Evolutionary conservation across 495 filamentous ascomycete species (phyloP).

Genomic region (Sporormia fimetaria): DNA sequence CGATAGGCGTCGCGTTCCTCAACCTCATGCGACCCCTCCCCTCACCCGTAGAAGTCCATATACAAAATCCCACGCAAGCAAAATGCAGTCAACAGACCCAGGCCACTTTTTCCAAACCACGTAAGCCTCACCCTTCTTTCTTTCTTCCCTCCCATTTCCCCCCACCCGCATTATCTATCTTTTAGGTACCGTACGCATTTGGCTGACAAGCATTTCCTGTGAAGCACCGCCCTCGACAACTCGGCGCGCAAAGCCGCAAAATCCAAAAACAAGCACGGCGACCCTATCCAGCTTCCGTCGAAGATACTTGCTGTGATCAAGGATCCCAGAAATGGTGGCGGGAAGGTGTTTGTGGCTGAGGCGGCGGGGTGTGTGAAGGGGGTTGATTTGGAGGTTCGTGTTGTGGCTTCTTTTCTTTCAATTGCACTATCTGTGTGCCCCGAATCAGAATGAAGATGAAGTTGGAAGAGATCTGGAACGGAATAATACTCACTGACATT

Average conservation of each 20-base stretch:
- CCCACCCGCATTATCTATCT: too few relatives aligned
- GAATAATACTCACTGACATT: background rate
- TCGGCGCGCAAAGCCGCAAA: conserved; percentile 64
- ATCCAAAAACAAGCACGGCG: conserved; percentile 68
- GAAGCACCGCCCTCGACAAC: conserved; percentile 51
- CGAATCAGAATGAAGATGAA: background rate
- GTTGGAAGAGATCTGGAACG: background rate
- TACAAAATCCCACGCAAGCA: conserved; percentile 13
- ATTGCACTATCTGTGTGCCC: conserved; percentile 1
- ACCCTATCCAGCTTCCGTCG: conserved; percentile 66
- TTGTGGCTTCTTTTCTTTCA: background rate
- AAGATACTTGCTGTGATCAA: conserved; percentile 71
- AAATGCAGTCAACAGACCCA: conserved; percentile 51
- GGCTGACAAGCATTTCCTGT: background rate
- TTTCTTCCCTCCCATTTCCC: background rate
- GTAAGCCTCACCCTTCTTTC: conserved; percentile 38
- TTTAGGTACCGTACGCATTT: background rate
- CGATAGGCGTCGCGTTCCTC: background rate
- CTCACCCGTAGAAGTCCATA: background rate
- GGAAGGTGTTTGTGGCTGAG: conserved; percentile 68
- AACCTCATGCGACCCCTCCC: background rate
- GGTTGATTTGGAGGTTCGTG: conserved; percentile 65
- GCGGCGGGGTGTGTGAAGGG: conserved; percentile 65
- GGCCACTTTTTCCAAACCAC: conserved; percentile 86
- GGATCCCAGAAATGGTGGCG: conserved; percentile 51